Conservation (phyloP, 208 protist species). For the Strigomonas culicis region DNA sequence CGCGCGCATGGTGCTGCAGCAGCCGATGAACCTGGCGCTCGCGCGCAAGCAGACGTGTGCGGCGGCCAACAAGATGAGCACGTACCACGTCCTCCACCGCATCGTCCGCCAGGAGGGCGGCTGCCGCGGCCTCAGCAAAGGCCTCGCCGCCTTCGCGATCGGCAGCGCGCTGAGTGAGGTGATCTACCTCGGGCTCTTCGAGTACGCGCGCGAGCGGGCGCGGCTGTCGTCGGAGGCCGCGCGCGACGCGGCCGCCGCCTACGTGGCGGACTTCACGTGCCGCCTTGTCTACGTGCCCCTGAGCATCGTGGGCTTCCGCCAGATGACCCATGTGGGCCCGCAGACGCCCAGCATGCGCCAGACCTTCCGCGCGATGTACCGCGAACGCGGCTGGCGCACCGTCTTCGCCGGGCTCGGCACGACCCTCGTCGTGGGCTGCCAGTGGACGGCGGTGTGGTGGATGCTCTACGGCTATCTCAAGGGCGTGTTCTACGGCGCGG, state of each 20-base stretch:
- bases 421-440: constrained; percentile 71
- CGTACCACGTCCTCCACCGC: constrained; percentile 31
- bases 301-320: constrained; percentile 73
- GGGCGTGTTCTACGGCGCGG: constrained; percentile 32
- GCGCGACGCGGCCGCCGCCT: constrained; percentile 57
- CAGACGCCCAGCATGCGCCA: constrained; percentile 14
- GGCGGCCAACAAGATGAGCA: constrained; percentile 21
- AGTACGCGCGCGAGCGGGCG: constrained; percentile 57
- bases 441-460: constrained; percentile 87
- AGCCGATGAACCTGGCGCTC: constrained; percentile 79
- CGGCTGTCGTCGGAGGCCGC: constrained; percentile 26
- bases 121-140: constrained; percentile 44
- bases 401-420: constrained; percentile 79
- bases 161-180: constrained; percentile 78
- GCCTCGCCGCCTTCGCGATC: constrained; percentile 55
- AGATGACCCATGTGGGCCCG: constrained; percentile 52
- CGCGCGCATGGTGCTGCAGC: constrained; percentile 66
- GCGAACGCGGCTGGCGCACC: constrained; percentile 54
- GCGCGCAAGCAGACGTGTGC: constrained; percentile 68
- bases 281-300: constrained; percentile 76
- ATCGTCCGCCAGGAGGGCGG: constrained; percentile 53
- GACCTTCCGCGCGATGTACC: constrained; percentile 49
- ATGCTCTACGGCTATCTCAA: constrained; percentile 61
- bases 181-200: constrained; percentile 73
- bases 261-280: constrained; percentile 58